Evolutionary conservation across 2,329 filamentous ascomycete genomes (phyloP).

Genomic region (Byssoonygena ceratinophila): DNA sequence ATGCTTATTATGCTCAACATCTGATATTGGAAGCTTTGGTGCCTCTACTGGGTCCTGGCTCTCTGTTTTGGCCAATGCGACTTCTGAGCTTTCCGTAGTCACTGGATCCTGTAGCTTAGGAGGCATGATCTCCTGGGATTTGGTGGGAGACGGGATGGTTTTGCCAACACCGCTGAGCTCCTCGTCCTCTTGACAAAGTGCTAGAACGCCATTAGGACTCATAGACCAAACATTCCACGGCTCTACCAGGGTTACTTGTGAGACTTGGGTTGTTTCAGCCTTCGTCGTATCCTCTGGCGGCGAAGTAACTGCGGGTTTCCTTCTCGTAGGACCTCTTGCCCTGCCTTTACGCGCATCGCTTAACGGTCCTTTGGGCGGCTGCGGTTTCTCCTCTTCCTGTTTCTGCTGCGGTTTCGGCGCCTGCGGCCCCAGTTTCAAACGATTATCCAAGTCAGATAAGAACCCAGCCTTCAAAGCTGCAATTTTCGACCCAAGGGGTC

Average conservation of each 20-base stretch:
- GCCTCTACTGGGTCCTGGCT: neutral
- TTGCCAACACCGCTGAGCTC: neutral
- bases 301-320: conserved; percentile 51
- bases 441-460: conserved; percentile 84
- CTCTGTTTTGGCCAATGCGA: neutral
- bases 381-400: conserved; percentile 46
- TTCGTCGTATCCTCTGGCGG: conserved; percentile 17
- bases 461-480: conserved; percentile 84
- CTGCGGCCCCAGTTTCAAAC: conserved; percentile 75
- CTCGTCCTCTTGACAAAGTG: conserved; percentile 20
- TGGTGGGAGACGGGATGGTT: neutral
- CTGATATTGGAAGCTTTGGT: neutral
- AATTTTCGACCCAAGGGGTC: conserved; percentile 75
- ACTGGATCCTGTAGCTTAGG: neutral
- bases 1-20: neutral
- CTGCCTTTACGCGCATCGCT: conserved; percentile 81
- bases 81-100: neutral
- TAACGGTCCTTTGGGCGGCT: conserved; percentile 66
- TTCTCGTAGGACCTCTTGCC: conserved; percentile 73
- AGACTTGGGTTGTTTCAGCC: conserved; percentile 18
- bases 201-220: conserved; percentile 26
- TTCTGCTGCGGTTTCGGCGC: conserved; percentile 62
- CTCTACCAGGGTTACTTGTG: conserved; percentile 31
- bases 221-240: conserved; percentile 36
- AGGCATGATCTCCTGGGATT: neutral